phyloP scores from a whole-genome alignment of 768 basidiomycete species.

The Kwoniella europaea region DNA sequence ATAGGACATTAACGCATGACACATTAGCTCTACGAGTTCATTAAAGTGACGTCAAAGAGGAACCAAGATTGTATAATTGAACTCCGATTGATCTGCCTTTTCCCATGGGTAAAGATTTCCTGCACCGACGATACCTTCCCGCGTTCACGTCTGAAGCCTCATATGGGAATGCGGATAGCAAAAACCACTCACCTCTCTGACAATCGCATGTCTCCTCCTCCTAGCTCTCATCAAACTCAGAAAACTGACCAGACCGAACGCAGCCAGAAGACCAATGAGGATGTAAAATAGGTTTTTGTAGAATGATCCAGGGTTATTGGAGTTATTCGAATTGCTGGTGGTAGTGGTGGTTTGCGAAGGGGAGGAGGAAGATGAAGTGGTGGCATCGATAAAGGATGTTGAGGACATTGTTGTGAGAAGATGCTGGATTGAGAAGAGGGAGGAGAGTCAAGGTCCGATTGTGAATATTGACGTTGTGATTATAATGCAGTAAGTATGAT shows the following conservation, averaged over 20 bases:
- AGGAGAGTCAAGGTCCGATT: neutral
- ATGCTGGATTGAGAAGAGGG: neutral
- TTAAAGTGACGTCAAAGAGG: no score
- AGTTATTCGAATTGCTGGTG: neutral
- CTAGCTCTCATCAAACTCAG: slow-evolving; percentile 43
- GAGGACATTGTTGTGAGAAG: neutral
- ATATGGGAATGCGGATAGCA: no score
- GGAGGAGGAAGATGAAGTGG: slow-evolving; percentile 23
- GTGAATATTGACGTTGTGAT: no score
- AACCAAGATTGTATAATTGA: no score
- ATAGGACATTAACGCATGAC: no score
- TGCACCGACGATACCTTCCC: neutral
- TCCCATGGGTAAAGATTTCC: no score
- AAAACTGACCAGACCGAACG: slow-evolving; percentile 46
- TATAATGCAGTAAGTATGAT: no score
- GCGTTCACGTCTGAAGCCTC: no score
- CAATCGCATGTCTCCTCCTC: slow-evolving; percentile 33
- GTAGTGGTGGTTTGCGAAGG: slow-evolving; percentile 26
- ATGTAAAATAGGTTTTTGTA: slow-evolving; percentile 49
- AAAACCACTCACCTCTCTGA: slow-evolving; percentile 37
- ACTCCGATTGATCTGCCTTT: no score
- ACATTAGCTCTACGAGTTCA: no score
- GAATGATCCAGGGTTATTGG: slow-evolving; percentile 15
- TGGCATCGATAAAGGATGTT: neutral
- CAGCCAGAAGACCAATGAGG: slow-evolving; percentile 49